A percentile compares a stretch with the other conserved stretches of the same genome.
Evolutionary conservation across 176 grass and related monocot genomes (phyloP).

Genomic region (Olyra latifolia): DNA sequence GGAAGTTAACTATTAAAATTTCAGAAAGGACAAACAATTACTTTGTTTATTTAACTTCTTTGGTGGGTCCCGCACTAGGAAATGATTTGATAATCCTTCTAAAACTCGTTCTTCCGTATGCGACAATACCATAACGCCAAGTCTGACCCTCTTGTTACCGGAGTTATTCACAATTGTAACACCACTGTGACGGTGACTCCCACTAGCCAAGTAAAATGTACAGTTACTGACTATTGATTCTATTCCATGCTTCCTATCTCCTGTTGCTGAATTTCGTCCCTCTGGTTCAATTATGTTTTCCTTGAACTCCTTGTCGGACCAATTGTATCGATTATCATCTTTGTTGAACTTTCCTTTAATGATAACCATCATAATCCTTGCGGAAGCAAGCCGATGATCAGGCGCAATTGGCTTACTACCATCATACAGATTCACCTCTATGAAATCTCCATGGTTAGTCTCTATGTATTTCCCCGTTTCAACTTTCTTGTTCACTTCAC

Average conservation of each 20-base stretch:
- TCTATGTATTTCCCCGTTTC: not conserved
- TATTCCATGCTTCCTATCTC: not conserved
- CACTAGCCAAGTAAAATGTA: not conserved
- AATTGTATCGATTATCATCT: not conserved
- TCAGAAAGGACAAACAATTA: not conserved
- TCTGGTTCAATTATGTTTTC: not conserved
- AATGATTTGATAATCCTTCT: slow-evolving; percentile 11
- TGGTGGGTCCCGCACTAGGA: not conserved
- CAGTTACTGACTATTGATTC: not conserved
- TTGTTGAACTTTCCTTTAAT: not conserved
- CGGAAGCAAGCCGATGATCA: not conserved
- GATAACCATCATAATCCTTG: not conserved
- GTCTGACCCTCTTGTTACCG: not conserved
- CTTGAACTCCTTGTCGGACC: not conserved
- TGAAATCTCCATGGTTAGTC: not conserved
- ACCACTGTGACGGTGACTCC: not conserved
- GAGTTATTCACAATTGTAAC: not conserved
- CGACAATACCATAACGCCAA: not conserved
- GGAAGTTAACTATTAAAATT: not conserved
- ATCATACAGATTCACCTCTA: not conserved
- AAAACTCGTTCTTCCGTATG: not conserved
- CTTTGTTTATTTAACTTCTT: not conserved
- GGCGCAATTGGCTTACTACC: not conserved
- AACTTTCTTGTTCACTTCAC: not conserved
- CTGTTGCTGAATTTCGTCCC: no score